Percentiles rank a stretch among this genome's conserved stretches.
phyloP scores from a whole-genome alignment of 192 early-diverging fungal genomes.

The Jimgerdemannia lactiflua region DNA sequence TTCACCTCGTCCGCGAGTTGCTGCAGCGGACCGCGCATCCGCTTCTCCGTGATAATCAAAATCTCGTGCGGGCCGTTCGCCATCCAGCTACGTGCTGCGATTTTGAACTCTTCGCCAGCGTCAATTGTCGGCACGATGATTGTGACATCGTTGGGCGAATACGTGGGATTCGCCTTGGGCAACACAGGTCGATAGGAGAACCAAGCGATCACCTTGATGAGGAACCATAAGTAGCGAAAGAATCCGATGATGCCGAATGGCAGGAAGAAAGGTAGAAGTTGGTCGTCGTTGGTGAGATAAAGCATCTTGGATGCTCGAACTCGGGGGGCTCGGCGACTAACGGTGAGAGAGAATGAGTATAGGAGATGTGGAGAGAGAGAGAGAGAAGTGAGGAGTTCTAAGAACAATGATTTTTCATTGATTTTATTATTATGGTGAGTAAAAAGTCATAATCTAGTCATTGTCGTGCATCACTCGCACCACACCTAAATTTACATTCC shows the following conservation, averaged over 20 bases:
- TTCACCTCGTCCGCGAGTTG: conserved; percentile 43
- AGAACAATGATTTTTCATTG: too few species aligned
- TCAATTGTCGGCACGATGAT: conserved; percentile 63
- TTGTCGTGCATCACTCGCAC: too few species aligned
- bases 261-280: conserved; percentile 48
- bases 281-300: conserved; percentile 50
- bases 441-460: too few species aligned
- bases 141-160: conserved; percentile 48
- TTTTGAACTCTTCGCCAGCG: conserved; percentile 58
- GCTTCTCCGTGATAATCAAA: conserved; percentile 50
- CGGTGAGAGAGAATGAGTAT: too few species aligned
- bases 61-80: conserved; percentile 48
- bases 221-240: conserved; percentile 59
- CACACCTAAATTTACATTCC: too few species aligned
- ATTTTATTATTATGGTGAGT: too few species aligned
- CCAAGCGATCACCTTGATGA: conserved; percentile 52
- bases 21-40: conserved; percentile 37
- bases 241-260: conserved; percentile 57
- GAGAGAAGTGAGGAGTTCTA: too few species aligned
- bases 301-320: conserved; percentile 36
- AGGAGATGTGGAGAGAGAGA: too few species aligned
- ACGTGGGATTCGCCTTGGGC: conserved; percentile 41
- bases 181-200: conserved; percentile 47
- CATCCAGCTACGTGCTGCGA: conserved; percentile 53
- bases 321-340: too few species aligned